Evolutionary conservation across 352 stramenopile genomes (phyloP).

Genomic region (Aphanomyces invadans): DNA sequence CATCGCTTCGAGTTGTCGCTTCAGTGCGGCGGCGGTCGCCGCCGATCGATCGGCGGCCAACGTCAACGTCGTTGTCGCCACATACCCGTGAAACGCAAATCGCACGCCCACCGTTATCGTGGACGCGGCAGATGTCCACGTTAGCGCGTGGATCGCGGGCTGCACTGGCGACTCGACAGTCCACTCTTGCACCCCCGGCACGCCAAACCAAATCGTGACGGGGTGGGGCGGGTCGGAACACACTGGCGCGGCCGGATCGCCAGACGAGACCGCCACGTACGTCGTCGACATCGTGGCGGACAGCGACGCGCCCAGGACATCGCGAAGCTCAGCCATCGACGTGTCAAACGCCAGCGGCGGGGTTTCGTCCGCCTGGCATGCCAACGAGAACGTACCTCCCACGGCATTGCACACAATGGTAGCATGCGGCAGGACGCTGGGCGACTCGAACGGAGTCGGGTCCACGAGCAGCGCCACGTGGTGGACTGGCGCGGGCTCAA

Average conservation of each 20-base stretch:
- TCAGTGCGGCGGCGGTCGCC: not conserved
- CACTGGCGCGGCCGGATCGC: not conserved
- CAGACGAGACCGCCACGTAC: not conserved
- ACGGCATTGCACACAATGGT: not conserved
- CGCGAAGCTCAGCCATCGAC: not conserved
- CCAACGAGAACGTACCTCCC: not conserved
- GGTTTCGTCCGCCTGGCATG: not conserved
- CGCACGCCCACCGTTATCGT: not conserved
- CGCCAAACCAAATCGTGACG: not conserved
- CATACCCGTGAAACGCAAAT: not conserved
- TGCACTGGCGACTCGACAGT: not conserved
- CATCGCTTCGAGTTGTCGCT: not conserved
- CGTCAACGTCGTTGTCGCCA: not conserved
- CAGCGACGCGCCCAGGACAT: not conserved
- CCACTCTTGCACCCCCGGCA: not conserved
- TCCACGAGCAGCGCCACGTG: not conserved
- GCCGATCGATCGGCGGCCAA: not conserved
- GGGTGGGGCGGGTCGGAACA: not conserved
- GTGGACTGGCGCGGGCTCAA: not conserved
- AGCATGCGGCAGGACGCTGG: not conserved
- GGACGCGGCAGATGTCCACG: not conserved
- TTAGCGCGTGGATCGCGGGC: not conserved
- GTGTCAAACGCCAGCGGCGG: not conserved
- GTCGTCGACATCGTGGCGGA: not conserved
- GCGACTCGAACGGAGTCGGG: not conserved